phyloP scores from a whole-genome alignment of 768 basidiomycete species.

The Boletus subparvulus region DNA sequence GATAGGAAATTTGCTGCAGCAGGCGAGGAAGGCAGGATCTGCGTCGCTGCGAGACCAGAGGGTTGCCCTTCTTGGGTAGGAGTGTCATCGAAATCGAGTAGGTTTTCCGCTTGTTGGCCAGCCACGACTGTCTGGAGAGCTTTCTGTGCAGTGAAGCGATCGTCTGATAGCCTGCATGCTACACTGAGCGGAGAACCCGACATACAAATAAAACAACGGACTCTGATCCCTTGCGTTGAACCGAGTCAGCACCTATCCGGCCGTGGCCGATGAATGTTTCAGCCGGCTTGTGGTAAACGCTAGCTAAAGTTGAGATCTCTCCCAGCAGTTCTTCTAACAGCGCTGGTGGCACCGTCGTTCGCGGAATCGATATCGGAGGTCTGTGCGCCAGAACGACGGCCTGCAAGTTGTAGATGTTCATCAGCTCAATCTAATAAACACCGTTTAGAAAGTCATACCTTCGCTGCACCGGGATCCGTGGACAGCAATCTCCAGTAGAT shows the following conservation, averaged over 20 bases:
- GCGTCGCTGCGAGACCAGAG: constrained; percentile 75
- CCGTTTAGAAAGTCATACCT: constrained; percentile 49
- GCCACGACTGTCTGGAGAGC: constrained; percentile 87
- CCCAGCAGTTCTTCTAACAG: constrained; percentile 88
- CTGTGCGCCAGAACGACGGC: constrained; percentile 87
- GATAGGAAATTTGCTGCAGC: constrained; percentile 73
- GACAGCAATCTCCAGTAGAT: constrained; percentile 97
- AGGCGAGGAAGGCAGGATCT: constrained; percentile 67
- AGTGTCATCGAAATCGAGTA: constrained; percentile 89
- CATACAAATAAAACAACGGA: constrained; percentile 33
- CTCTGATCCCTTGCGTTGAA: constrained; percentile 65
- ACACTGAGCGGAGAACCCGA: constrained; percentile 2
- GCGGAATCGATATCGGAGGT: constrained; percentile 91
- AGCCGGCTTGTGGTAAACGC: constrained; percentile 96
- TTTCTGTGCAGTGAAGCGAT: constrained; percentile 71
- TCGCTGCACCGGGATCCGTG: constrained; percentile 93
- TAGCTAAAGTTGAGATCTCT: constrained; percentile 86
- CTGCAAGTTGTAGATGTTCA: constrained; percentile 33
- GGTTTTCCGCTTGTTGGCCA: constrained; percentile 92
- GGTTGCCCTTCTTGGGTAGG: constrained; percentile 56
- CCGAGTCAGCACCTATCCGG: constrained; percentile 77
- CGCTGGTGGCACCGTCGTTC: constrained; percentile 84
- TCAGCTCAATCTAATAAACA: background rate
- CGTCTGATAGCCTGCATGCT: constrained; percentile 55
- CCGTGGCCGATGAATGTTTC: constrained; percentile 96